phyloP scores from a whole-genome alignment of 257 asterid genomes.

The Ocimum tenuiflorum region DNA sequence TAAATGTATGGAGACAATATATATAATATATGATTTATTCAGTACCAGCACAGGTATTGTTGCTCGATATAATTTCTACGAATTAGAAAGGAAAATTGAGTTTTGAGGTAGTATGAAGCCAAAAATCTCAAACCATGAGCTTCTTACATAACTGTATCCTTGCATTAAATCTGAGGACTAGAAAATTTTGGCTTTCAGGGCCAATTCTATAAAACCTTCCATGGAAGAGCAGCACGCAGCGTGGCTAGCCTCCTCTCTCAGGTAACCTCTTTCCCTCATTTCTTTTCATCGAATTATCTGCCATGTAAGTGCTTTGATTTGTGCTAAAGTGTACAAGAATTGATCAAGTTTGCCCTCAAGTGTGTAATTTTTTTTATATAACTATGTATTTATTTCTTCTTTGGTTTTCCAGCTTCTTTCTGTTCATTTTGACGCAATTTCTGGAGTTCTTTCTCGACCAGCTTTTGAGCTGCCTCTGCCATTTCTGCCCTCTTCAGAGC shows the following conservation, averaged over 20 bases:
- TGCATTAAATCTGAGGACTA: neutral
- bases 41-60: neutral
- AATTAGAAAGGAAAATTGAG: neutral
- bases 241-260: slow-evolving; percentile 4
- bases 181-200: neutral
- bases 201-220: neutral
- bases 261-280: neutral
- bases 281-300: neutral
- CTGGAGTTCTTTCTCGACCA: slow-evolving; percentile 49
- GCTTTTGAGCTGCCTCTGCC: slow-evolving; percentile 59
- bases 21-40: slow-evolving; percentile 17
- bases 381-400: slow-evolving; percentile 3
- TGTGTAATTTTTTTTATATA: neutral
- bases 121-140: slow-evolving; percentile 1
- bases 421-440: slow-evolving; percentile 42
- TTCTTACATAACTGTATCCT: slow-evolving; percentile 13
- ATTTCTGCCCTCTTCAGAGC: slow-evolving; percentile 54
- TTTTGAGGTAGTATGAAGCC: neutral
- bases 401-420: slow-evolving; percentile 23
- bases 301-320: neutral
- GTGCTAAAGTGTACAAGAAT: slow-evolving; percentile 12
- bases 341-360: slow-evolving; percentile 15
- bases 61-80: neutral
- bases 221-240: slow-evolving; percentile 10
- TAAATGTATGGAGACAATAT: slow-evolving; percentile 18